Conservation (phyloP, 2,329 filamentous ascomycete species). For the Penicillium psychrosexuale region DNA sequence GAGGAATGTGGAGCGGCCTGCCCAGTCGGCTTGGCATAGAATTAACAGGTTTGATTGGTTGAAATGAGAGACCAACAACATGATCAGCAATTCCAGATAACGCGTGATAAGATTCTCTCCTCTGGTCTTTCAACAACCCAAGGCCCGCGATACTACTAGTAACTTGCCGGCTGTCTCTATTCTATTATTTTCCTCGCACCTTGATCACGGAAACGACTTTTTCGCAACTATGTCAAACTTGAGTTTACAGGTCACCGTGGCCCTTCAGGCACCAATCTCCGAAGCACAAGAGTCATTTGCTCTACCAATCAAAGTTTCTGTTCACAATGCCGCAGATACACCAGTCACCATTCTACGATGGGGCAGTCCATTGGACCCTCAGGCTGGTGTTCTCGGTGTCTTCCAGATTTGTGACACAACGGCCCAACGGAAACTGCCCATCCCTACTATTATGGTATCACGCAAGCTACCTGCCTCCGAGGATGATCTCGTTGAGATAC, state of each 20-base stretch:
- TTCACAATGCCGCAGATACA: conserved; percentile 28
- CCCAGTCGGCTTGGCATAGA: not conserved
- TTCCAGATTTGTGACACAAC: conserved; percentile 29
- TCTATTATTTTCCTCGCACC: not conserved
- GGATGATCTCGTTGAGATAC: conserved; percentile 34
- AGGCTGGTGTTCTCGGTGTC: conserved; percentile 30
- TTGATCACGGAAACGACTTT: too few species aligned
- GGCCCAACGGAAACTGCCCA: conserved; percentile 18
- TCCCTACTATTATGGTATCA: conserved; percentile 34
- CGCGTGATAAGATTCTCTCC: not conserved
- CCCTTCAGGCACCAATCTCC: conserved; percentile 12
- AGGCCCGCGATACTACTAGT: not conserved
- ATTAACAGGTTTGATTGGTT: conserved; percentile 1
- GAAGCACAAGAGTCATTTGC: conserved; percentile 15
- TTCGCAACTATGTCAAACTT: conserved; percentile 10
- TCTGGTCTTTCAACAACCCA: not conserved
- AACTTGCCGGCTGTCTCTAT: not conserved
- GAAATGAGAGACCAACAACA: not conserved
- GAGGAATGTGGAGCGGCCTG: not conserved
- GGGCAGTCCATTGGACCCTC: conserved; percentile 37
- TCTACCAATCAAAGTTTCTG: conserved; percentile 26
- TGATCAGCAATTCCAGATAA: not conserved
- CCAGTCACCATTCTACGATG: conserved; percentile 38
- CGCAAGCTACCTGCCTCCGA: conserved; percentile 31
- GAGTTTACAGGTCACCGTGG: conserved; percentile 20